Evolutionary conservation across 1,139 yeast genomes (phyloP).

Genomic region (Entelexis paramagnoliae): DNA sequence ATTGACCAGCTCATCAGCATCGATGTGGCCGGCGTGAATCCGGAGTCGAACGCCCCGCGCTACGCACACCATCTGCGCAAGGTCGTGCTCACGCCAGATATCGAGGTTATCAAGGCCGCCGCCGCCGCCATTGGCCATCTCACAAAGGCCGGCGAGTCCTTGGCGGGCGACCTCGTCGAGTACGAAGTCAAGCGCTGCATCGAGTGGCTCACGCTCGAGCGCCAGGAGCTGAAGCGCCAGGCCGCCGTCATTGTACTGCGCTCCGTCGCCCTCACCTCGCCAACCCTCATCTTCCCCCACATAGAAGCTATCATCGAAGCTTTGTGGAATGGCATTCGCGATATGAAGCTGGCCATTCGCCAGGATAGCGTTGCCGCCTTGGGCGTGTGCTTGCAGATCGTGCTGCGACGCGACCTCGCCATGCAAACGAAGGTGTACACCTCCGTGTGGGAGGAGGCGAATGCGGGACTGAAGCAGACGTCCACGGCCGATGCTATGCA

Average conservation of each 20-base stretch:
- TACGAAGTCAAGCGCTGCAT: constrained; percentile 81
- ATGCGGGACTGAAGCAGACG: constrained; percentile 37
- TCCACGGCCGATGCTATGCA: constrained; percentile 60
- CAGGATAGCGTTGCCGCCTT: constrained; percentile 77
- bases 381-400: constrained; percentile 64
- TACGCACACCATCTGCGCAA: constrained; percentile 79
- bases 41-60: constrained; percentile 81
- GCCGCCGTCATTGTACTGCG: constrained; percentile 81
- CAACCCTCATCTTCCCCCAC: constrained; percentile 69
- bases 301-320: constrained; percentile 70
- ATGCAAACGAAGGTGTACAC: constrained; percentile 53
- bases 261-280: constrained; percentile 79
- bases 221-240: constrained; percentile 75
- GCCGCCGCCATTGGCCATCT: constrained; percentile 77
- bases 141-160: constrained; percentile 68
- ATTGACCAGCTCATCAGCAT: constrained; percentile 77
- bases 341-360: constrained; percentile 62
- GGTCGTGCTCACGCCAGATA: constrained; percentile 70
- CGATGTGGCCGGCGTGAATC: constrained; percentile 55
- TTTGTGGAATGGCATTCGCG: constrained; percentile 81
- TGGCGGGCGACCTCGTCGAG: constrained; percentile 87
- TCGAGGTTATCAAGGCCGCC: constrained; percentile 76
- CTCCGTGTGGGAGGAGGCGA: constrained; percentile 22
- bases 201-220: constrained; percentile 80
- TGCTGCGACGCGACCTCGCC: constrained; percentile 67